These are phyloP conservation scores for Talaromyces piceae DNA, from an alignment of 2,329 filamentous ascomycete genomes.

Conservation along the genomic window DNA sequence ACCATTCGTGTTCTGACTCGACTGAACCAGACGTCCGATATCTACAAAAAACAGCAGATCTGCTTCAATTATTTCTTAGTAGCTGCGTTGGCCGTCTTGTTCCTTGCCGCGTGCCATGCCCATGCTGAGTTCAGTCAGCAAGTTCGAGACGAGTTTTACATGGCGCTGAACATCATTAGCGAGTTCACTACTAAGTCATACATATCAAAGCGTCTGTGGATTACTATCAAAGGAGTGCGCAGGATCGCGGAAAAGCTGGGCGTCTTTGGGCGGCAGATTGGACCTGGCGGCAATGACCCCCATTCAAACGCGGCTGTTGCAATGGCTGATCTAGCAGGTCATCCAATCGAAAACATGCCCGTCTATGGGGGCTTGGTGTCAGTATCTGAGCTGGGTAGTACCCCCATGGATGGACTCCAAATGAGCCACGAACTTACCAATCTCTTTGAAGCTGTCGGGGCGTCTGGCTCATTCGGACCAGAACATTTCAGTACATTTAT, in stretches of 20 bases:
- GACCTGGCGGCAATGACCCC: conserved; percentile 43
- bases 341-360: conserved; percentile 52
- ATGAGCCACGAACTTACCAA: conserved; percentile 55
- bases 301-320: conserved; percentile 57
- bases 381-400: conserved; percentile 40
- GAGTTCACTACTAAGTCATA: conserved; percentile 55
- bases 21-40: conserved; percentile 55
- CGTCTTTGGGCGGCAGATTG: conserved; percentile 35
- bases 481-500: conserved; percentile 35
- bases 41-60: conserved; percentile 57
- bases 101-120: conserved; percentile 58
- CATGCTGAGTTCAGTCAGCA: conserved; percentile 52
- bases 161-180: conserved; percentile 57
- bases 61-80: conserved; percentile 63
- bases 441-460: conserved; percentile 57
- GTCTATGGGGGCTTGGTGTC: conserved; percentile 37
- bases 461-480: conserved; percentile 37
- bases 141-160: conserved; percentile 61
- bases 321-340: conserved; percentile 58
- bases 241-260: conserved; percentile 57
- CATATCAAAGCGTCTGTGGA: conserved; percentile 57
- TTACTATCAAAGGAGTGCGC: conserved; percentile 56
- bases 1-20: conserved; percentile 54
- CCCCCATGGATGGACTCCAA: conserved; percentile 52
- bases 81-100: conserved; percentile 55